Conservation (phyloP, 1,284 basidiomycete genomes). For the Tylopilus sp. region DNA sequence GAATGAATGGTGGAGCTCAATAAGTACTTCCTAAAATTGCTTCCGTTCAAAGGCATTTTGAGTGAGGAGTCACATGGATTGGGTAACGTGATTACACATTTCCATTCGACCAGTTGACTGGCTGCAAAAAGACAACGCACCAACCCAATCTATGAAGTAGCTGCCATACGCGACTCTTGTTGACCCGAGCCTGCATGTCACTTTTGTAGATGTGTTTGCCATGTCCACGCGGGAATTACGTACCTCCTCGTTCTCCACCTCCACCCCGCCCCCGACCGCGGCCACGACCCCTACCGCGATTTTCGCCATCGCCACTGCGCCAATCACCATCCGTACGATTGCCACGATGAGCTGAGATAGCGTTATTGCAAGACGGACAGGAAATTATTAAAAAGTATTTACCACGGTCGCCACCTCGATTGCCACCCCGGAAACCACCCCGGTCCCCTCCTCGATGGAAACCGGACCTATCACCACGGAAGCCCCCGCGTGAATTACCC, state of each 20-base stretch:
- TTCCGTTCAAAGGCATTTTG: not conserved
- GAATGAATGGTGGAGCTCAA: not conserved
- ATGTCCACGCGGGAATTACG: conserved; percentile 1
- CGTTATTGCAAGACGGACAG: not conserved
- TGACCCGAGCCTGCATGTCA: conserved; percentile 19
- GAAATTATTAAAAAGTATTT: conserved; percentile 14
- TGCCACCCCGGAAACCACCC: conserved; percentile 38
- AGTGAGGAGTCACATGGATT: conserved; percentile 4
- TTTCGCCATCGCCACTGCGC: conserved; percentile 39
- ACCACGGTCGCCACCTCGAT: conserved; percentile 45
- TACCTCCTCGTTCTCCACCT: conserved; percentile 32
- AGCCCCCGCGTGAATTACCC: conserved; percentile 39
- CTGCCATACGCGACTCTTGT: conserved; percentile 23
- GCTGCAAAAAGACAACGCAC: not conserved
- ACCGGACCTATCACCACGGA: conserved; percentile 37
- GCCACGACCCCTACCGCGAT: conserved; percentile 43
- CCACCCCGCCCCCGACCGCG: conserved; percentile 46
- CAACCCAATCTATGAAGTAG: conserved; percentile 17
- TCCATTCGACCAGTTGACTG: not conserved
- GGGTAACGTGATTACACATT: conserved; percentile 7
- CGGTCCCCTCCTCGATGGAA: conserved; percentile 41
- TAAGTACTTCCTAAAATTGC: no score
- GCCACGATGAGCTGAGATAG: conserved; percentile 37
- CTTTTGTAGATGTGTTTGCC: not conserved
- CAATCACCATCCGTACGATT: conserved; percentile 38